These are phyloP conservation scores for Amaranthus tricolor DNA, from an alignment of 179 eudicot genomes.

Conservation along the genomic window DNA sequence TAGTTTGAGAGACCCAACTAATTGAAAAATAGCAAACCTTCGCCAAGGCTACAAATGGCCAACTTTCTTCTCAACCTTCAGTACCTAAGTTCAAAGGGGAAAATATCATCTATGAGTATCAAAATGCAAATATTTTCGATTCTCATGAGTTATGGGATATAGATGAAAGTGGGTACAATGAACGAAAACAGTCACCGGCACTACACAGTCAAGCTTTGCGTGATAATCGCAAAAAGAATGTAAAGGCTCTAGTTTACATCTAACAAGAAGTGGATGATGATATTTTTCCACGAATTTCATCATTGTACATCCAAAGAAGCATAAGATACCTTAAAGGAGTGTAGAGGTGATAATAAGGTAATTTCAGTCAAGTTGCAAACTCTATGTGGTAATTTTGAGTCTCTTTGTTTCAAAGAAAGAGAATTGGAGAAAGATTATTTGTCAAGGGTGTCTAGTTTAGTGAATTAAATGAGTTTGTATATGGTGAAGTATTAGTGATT, in stretches of 20 bases:
- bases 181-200: not conserved
- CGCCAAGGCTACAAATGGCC: not conserved
- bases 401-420: not conserved
- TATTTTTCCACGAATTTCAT: not conserved
- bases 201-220: not conserved
- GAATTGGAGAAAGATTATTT: not conserved
- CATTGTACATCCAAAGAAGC: not conserved
- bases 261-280: not conserved
- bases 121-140: not conserved
- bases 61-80: not conserved
- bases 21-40: too few relatives aligned
- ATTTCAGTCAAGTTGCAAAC: not conserved
- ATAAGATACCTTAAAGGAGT: not conserved
- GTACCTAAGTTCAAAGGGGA: not conserved
- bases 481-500: not conserved
- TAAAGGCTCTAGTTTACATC: not conserved
- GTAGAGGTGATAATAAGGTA: not conserved
- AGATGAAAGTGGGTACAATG: not conserved
- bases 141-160: not conserved
- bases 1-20: too few relatives aligned
- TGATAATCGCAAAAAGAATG: not conserved
- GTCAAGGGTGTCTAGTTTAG: not conserved
- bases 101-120: not conserved
- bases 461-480: not conserved
- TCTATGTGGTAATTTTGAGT: not conserved